phyloP scores from a whole-genome alignment of 257 asterid genomes.

The Nicotiana attenuata region DNA sequence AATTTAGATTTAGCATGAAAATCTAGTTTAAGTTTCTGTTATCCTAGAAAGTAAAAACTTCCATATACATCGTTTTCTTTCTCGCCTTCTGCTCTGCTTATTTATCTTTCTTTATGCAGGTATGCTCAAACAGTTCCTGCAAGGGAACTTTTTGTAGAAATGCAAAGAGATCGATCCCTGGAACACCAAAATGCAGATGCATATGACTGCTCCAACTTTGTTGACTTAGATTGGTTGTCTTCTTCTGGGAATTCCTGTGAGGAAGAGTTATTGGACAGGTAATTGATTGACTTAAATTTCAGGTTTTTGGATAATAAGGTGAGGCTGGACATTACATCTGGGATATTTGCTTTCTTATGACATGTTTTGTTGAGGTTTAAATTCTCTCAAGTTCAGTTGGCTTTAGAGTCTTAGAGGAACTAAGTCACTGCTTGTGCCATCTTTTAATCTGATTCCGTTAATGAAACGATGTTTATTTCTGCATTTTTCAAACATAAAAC shows the following conservation, averaged over 20 bases:
- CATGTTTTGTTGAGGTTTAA: neutral
- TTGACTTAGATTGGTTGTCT: constrained; percentile 93
- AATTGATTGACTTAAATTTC: constrained; percentile 18
- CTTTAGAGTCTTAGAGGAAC: constrained; percentile 3
- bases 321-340: neutral
- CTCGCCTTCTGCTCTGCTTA: constrained; percentile 3
- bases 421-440: neutral
- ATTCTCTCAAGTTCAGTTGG: neutral
- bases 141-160: constrained; percentile 54
- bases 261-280: constrained; percentile 89
- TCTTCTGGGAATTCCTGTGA: constrained; percentile 92
- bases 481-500: neutral
- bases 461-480: neutral
- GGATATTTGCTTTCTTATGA: neutral
- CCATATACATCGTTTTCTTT: neutral
- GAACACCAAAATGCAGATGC: constrained; percentile 64
- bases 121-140: constrained; percentile 51
- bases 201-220: constrained; percentile 79
- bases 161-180: constrained; percentile 45
- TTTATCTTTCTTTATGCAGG: constrained; percentile 29
- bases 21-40: neutral
- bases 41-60: neutral
- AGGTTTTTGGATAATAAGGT: neutral
- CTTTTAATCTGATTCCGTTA: neutral
- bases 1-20: neutral